These are phyloP conservation scores for Colletotrichum lupini DNA, from an alignment of 2,329 filamentous ascomycete species.

Conservation along the genomic window DNA sequence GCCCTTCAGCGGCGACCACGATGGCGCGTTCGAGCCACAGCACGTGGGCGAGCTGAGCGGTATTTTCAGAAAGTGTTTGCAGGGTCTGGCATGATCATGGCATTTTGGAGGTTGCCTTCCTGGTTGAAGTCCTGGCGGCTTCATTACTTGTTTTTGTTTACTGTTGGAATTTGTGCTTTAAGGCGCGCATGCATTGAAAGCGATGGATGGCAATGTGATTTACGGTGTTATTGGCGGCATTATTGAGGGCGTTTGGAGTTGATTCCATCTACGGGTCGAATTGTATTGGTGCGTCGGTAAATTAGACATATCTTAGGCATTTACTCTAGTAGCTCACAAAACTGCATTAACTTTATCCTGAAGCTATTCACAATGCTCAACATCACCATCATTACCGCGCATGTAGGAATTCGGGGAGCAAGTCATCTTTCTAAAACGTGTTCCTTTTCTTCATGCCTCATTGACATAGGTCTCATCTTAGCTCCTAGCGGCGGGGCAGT, in stretches of 20 bases:
- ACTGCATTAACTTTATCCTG: background rate
- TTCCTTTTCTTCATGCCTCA: background rate
- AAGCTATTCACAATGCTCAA: background rate
- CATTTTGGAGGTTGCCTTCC: background rate
- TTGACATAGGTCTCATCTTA: background rate
- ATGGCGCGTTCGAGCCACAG: conserved; percentile 39
- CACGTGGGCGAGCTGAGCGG: conserved; percentile 38
- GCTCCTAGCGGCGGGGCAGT: background rate
- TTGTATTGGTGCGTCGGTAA: background rate
- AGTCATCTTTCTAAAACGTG: background rate
- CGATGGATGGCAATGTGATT: background rate
- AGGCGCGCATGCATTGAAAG: background rate
- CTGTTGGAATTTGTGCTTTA: background rate
- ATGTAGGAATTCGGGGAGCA: background rate
- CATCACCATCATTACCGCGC: background rate
- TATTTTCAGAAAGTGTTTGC: conserved; percentile 36
- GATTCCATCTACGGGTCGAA: background rate
- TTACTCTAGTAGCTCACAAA: background rate
- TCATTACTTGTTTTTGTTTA: background rate
- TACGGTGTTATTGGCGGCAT: background rate
- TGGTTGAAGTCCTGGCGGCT: background rate
- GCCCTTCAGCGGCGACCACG: conserved; percentile 39
- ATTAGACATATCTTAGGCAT: background rate
- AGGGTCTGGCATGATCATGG: conserved; percentile 25
- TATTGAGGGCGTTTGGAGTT: background rate